Evolutionary conservation across 2,329 filamentous ascomycete species (phyloP), one percentile per base, ranked within the genome.

Genomic region (Epichloe baconii): DNA sequence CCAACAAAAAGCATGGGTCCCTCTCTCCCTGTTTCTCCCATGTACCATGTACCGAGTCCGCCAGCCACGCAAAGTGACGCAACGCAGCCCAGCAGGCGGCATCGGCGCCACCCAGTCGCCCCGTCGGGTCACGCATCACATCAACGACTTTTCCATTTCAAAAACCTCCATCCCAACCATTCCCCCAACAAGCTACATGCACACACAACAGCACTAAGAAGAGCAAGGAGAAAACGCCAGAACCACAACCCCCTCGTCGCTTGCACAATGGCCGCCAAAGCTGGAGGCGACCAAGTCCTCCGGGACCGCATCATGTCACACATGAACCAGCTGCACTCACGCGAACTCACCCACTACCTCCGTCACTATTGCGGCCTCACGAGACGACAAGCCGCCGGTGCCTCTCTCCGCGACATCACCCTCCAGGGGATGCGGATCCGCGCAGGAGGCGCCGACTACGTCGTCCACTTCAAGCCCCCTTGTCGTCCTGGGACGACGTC

Each of bases 241-340:
- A 31, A 31, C 26, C 17, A 21, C 10, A 46, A 36, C n/a, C n/a
- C n/a, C 45, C 19, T 35, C 3, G 21, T 23, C 26, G 7, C 11
- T 36, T 14, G 21, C 21, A 5, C 23, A 15, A 64, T 63, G 62
- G 40, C 54, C 15, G 42, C 50, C 36, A 35, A 31, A 35, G 3
- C 43, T 34, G 57, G 58, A 17, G 47, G 58, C n/a, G 63, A 66
- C 21, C 59, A 59, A 46, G 60, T 59, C 37, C 58, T 62, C 52
- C 66, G 63, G 45, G 57, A 58, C 40, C 66, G 68, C 58, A 71
- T 72, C 65, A 78, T 91, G 62, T 74, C 74, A 36, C 90, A 96
- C 72, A 93, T 96, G 87, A 95, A 96, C 70, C 72, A 73, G 43
- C 85, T 91, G 66, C 91, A 95, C 69, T 71, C 76, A 48, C 76